phyloP scores from a whole-genome alignment of 2,329 filamentous ascomycete species.

The Penicillium sp. region DNA sequence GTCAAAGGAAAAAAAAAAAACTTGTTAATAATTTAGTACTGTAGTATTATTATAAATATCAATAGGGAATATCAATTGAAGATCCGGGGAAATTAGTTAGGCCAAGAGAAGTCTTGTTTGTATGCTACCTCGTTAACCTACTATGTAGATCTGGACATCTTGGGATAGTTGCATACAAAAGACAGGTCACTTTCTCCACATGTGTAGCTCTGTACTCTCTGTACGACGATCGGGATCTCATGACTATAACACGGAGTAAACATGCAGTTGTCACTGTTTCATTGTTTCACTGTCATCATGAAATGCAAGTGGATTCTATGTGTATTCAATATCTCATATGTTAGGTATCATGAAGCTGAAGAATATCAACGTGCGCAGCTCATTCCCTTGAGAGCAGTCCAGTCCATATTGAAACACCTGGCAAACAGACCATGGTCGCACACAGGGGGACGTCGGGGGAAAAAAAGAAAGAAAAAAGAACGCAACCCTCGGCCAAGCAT shows the following conservation, averaged over 20 bases:
- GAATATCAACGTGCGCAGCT: not conserved
- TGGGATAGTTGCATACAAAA: not conserved
- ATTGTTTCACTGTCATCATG: not conserved
- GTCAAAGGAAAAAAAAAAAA: not conserved
- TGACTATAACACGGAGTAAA: not conserved
- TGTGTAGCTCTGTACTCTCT: not conserved
- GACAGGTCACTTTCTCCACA: not conserved
- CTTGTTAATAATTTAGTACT: not conserved
- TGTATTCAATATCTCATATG: constrained; percentile 1
- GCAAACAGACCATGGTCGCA: constrained; percentile 12
- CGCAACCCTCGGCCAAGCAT: not conserved
- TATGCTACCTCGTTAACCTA: not conserved
- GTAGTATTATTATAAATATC: no score
- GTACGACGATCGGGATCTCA: not conserved
- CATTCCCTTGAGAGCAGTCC: not conserved
- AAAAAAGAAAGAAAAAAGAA: not conserved
- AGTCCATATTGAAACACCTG: constrained; percentile 13
- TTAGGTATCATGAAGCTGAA: not conserved
- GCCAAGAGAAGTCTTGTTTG: not conserved
- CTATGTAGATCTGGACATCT: not conserved
- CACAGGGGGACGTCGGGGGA: not conserved
- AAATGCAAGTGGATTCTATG: not conserved
- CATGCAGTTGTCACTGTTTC: not conserved
- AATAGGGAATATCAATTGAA: constrained; percentile 10
- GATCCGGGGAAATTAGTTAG: constrained; percentile 19